These are phyloP conservation scores for Sphagnum fallax DNA, from an alignment of 228 moss, liverwort and hornwort genomes.

Conservation along the genomic window DNA sequence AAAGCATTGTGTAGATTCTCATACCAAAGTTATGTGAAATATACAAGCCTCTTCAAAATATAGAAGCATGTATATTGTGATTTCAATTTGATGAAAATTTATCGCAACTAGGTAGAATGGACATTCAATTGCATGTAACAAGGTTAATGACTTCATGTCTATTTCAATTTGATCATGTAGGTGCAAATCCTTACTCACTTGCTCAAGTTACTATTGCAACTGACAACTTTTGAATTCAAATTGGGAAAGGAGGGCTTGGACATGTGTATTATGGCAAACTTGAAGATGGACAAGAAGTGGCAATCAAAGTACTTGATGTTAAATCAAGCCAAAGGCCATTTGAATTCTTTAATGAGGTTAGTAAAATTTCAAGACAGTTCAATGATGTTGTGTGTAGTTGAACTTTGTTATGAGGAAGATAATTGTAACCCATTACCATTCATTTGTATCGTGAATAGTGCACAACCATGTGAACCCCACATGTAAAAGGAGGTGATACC, in stretches of 20 bases:
- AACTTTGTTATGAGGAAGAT: too few relatives aligned
- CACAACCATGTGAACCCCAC: too few relatives aligned
- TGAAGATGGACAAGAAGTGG: conserved; percentile 60
- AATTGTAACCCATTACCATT: too few relatives aligned
- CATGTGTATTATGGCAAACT: conserved; percentile 72
- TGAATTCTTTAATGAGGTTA: conserved; percentile 44
- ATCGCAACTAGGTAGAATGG: too few relatives aligned
- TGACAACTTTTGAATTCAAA: conserved; percentile 49
- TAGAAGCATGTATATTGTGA: too few relatives aligned
- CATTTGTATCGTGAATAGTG: too few relatives aligned
- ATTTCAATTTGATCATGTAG: too few relatives aligned
- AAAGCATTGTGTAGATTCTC: not conserved
- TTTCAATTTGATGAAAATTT: too few relatives aligned
- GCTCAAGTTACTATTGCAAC: conserved; percentile 34
- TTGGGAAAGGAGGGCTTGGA: conserved; percentile 88
- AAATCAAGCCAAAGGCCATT: conserved; percentile 38
- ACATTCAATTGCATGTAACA: too few relatives aligned
- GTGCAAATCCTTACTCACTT: conserved; percentile 10
- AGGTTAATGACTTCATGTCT: too few relatives aligned
- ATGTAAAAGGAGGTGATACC: too few relatives aligned
- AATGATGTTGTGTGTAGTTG: too few relatives aligned
- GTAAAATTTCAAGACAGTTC: not conserved
- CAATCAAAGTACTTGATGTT: conserved; percentile 53
- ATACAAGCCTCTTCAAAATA: not conserved
- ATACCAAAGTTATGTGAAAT: not conserved